Evolutionary conservation across 192 early-diverging fungal genomes (phyloP).

Genomic region (Mortierella claussenii): DNA sequence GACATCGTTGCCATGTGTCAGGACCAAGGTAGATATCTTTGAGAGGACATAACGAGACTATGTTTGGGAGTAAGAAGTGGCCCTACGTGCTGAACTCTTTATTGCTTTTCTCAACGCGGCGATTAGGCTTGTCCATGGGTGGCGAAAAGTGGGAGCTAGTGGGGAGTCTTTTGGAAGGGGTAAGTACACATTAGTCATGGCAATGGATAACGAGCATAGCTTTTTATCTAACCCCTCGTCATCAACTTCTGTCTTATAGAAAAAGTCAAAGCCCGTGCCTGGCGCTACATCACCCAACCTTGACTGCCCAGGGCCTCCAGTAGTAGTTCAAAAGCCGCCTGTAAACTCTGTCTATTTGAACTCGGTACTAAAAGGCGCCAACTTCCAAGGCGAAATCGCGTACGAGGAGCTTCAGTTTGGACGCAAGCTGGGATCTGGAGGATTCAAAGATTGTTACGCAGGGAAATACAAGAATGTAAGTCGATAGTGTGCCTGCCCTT

Average conservation of each 20-base stretch:
- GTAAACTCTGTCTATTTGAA: slow-evolving; percentile 56
- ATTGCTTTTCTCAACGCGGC: neutral
- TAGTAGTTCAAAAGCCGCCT: slow-evolving; percentile 49
- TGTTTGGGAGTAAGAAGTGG: too few species aligned
- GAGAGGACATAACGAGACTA: too few species aligned
- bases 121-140: slow-evolving; percentile 68
- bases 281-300: slow-evolving; percentile 72
- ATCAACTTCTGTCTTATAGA: slow-evolving; percentile 45
- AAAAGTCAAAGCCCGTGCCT: slow-evolving; percentile 73
- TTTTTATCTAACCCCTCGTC: neutral
- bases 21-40: slow-evolving; percentile 71
- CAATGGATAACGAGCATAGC: neutral
- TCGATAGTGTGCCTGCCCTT: too few species aligned
- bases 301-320: slow-evolving; percentile 40
- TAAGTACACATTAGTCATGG: slow-evolving; percentile 31
- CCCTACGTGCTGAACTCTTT: too few species aligned
- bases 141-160: slow-evolving; percentile 72
- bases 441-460: slow-evolving; percentile 82
- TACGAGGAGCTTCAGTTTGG: slow-evolving; percentile 69
- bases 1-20: slow-evolving; percentile 79
- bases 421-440: slow-evolving; percentile 77
- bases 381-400: slow-evolving; percentile 67
- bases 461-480: slow-evolving; percentile 71
- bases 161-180: slow-evolving; percentile 69
- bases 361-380: slow-evolving; percentile 54